Evolutionary conservation across 768 basidiomycete genomes (phyloP).

Genomic region (Mycena pura): DNA sequence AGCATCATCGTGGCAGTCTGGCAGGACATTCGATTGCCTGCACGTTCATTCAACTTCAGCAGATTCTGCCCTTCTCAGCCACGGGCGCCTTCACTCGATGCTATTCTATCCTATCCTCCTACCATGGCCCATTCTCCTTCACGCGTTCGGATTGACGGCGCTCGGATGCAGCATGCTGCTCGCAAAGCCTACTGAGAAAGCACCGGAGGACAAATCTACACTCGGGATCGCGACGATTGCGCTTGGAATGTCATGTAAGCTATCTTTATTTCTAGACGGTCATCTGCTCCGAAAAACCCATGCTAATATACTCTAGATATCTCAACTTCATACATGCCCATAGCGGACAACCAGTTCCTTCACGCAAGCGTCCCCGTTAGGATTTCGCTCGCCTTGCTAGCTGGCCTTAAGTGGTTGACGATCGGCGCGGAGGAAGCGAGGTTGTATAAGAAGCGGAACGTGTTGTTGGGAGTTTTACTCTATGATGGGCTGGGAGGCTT

Average conservation of each 20-base stretch:
- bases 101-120: conserved; percentile 14
- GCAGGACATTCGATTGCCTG: conserved; percentile 4
- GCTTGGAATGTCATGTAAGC: conserved; percentile 11
- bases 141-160: conserved; percentile 4
- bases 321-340: conserved; percentile 15
- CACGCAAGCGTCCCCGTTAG: conserved; percentile 10
- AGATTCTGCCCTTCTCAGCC: background rate
- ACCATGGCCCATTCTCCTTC: conserved; percentile 12
- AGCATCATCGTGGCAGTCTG: no score
- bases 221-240: conserved; percentile 12
- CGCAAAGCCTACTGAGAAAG: conserved; percentile 5
- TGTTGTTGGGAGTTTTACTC: conserved; percentile 7
- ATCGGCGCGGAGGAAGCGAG: conserved; percentile 1
- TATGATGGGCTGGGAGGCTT: conserved; percentile 12
- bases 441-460: conserved; percentile 14
- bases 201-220: conserved; percentile 9
- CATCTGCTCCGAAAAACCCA: background rate
- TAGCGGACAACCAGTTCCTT: conserved; percentile 11
- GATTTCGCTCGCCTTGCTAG: conserved; percentile 4
- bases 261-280: conserved; percentile 1
- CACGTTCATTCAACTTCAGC: conserved; percentile 6
- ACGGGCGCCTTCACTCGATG: conserved; percentile 1
- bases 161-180: conserved; percentile 10
- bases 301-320: conserved; percentile 9
- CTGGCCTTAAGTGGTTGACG: conserved; percentile 13